Percentiles rank a stretch among this genome's conserved stretches.
Conservation (phyloP, 2,329 filamentous ascomycete genomes). For the Pseudomassariella vexata region DNA sequence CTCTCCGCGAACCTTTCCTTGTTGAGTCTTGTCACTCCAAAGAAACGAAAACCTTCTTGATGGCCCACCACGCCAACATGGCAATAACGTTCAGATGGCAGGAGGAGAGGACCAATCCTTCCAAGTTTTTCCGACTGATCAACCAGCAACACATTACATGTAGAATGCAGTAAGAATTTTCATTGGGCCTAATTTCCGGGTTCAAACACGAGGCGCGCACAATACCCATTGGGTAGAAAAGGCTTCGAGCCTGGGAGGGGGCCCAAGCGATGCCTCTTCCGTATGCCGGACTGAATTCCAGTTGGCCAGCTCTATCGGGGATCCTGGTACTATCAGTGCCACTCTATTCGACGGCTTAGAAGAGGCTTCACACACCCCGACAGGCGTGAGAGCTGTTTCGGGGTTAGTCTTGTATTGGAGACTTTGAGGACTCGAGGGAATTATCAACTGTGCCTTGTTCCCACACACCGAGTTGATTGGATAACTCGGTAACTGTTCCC, state of each 20-base stretch:
- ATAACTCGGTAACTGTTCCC: too few species aligned
- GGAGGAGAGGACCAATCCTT: constrained; percentile 10
- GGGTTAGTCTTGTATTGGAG: too few species aligned
- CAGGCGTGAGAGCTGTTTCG: too few species aligned
- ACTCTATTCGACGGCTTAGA: constrained; percentile 4
- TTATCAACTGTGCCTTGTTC: too few species aligned
- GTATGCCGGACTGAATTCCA: constrained; percentile 34
- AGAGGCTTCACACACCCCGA: too few species aligned
- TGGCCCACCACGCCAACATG: too few species aligned
- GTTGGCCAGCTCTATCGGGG: constrained; percentile 33
- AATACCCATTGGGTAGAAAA: constrained; percentile 34
- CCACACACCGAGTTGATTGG: too few species aligned
- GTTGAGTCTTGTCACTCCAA: constrained; percentile 6
- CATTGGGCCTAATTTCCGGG: constrained; percentile 31
- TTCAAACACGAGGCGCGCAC: constrained; percentile 20
- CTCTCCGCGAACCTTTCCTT: constrained; percentile 7
- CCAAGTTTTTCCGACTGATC: constrained; percentile 9
- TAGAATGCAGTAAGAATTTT: constrained; percentile 13
- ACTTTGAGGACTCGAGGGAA: too few species aligned
- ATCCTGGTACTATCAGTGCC: constrained; percentile 19
- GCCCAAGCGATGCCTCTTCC: constrained; percentile 33
- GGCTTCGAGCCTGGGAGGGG: constrained; percentile 23
- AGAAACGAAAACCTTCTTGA: constrained; percentile 6
- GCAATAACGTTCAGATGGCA: neutral
- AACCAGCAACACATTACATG: constrained; percentile 24